phyloP scores from a whole-genome alignment of 768 basidiomycete species.

The Gyrodon lividus region DNA sequence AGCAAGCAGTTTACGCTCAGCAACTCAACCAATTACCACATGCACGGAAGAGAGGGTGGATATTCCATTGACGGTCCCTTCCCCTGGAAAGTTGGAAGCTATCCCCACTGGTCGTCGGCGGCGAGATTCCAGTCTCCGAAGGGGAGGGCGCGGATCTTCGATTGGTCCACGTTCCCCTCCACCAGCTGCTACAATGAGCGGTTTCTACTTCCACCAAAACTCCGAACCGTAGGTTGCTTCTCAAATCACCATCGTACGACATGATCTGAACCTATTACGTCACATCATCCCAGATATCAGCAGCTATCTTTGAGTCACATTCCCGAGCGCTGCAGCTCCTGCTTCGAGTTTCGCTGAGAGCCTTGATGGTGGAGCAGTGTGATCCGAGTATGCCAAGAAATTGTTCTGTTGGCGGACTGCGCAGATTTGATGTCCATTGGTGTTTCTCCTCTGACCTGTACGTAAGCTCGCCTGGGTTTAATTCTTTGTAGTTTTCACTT shows the following conservation, averaged over 20 bases:
- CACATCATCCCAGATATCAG: conserved; percentile 63
- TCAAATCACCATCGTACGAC: conserved; percentile 1
- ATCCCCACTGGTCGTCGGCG: conserved; percentile 35
- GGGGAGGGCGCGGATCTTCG: conserved; percentile 46
- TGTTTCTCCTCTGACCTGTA: background rate
- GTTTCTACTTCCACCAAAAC: conserved; percentile 93
- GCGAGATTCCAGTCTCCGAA: conserved; percentile 48
- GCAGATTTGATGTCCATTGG: conserved; percentile 6
- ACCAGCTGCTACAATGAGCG: conserved; percentile 73
- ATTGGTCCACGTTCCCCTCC: conserved; percentile 45
- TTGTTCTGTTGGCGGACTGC: conserved; percentile 1
- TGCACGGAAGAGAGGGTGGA: conserved; percentile 28
- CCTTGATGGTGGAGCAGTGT: conserved; percentile 5
- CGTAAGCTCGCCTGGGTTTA: conserved; percentile 7
- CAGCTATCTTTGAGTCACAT: conserved; percentile 82
- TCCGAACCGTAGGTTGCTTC: conserved; percentile 77
- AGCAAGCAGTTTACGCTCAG: conserved; percentile 31
- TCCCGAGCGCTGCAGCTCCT: conserved; percentile 67
- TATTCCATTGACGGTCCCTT: conserved; percentile 28
- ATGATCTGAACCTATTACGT: conserved; percentile 9
- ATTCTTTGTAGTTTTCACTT: conserved; percentile 2
- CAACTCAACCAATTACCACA: conserved; percentile 37
- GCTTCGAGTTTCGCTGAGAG: conserved; percentile 82
- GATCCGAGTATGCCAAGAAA: background rate
- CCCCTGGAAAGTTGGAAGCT: conserved; percentile 38